phyloP scores from a whole-genome alignment of 345 rosid genomes.

The Bruguiera parviflora region DNA sequence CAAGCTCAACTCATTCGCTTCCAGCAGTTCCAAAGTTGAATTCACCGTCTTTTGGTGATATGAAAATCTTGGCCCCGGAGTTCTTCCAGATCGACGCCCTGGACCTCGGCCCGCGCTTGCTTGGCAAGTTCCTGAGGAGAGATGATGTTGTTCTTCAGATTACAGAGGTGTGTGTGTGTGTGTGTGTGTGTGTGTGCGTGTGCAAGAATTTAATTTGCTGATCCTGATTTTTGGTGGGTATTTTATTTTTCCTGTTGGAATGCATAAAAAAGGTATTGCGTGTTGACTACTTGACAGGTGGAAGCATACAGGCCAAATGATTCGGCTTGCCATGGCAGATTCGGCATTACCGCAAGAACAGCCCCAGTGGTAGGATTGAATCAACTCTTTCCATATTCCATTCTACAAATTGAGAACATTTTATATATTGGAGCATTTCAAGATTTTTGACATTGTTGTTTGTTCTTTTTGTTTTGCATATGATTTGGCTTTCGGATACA shows the following conservation, averaged over 20 bases:
- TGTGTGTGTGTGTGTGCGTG: too few relatives aligned
- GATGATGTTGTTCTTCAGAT: constrained; percentile 78
- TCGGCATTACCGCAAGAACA: constrained; percentile 76
- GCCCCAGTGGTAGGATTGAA: constrained; percentile 66
- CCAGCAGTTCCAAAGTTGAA: constrained; percentile 8
- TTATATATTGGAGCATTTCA: not conserved
- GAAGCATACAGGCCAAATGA: constrained; percentile 95
- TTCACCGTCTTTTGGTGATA: constrained; percentile 18
- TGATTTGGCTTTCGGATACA: constrained; percentile 22
- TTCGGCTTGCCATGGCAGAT: constrained; percentile 92
- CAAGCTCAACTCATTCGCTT: not conserved
- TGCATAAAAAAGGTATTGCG: not conserved
- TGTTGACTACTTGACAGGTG: constrained; percentile 38
- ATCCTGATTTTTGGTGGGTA: not conserved
- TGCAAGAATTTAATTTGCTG: not conserved
- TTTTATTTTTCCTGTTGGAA: not conserved
- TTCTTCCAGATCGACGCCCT: constrained; percentile 84
- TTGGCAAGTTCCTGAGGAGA: constrained; percentile 76
- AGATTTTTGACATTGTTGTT: not conserved
- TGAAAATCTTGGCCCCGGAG: constrained; percentile 47
- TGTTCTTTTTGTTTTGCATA: not conserved
- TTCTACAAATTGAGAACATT: not conserved
- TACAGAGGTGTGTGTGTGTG: constrained; percentile 55
- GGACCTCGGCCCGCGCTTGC: constrained; percentile 87
- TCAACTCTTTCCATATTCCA: not conserved